phyloP scores from a whole-genome alignment of 176 grass and related monocot species.

The Aegilops longissima region DNA sequence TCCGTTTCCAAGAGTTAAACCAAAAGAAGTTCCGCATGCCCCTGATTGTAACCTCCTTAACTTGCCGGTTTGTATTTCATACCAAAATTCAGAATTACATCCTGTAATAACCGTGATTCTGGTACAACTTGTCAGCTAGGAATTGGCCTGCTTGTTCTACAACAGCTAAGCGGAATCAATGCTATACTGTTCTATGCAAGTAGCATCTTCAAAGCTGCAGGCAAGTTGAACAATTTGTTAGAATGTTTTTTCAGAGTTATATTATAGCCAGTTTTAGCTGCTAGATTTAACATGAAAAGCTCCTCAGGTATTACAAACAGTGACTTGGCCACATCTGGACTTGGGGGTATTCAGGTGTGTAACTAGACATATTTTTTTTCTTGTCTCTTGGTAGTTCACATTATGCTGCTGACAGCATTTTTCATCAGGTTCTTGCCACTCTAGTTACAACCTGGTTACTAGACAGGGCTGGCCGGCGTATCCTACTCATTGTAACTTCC shows the following conservation, averaged over 20 bases:
- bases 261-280: not conserved
- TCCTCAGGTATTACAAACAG: constrained; percentile 89
- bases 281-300: constrained; percentile 15
- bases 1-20: constrained; percentile 82
- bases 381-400: not conserved
- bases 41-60: constrained; percentile 55
- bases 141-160: constrained; percentile 82
- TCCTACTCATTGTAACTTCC: constrained; percentile 83
- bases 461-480: constrained; percentile 86
- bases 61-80: not conserved
- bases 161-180: constrained; percentile 91
- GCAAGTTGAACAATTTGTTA: constrained; percentile 26
- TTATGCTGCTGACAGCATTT: constrained; percentile 21
- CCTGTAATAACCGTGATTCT: not conserved
- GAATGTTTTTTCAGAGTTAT: not conserved
- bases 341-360: constrained; percentile 92
- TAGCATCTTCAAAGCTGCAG: constrained; percentile 89
- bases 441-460: constrained; percentile 88
- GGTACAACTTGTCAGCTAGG: constrained; percentile 53
- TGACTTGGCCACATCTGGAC: constrained; percentile 84
- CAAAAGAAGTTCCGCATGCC: constrained; percentile 79
- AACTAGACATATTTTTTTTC: not conserved
- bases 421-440: constrained; percentile 74
- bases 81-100: not conserved
- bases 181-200: constrained; percentile 85